Conservation (phyloP, 805 yeast genomes). For the Brettanomyces nanus region DNA sequence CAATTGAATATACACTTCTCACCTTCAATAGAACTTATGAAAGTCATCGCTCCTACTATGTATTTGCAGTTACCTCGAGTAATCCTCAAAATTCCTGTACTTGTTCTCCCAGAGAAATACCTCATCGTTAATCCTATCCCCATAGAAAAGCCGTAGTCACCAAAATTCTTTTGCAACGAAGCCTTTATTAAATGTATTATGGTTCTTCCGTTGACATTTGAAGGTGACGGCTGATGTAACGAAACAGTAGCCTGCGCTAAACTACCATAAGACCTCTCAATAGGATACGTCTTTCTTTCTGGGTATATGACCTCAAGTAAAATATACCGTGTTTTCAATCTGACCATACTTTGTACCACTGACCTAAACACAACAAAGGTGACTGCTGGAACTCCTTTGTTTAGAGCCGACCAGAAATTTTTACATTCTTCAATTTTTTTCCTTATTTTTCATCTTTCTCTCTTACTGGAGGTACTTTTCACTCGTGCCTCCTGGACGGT, state of each 20-base stretch:
- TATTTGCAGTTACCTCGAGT: conserved; percentile 54
- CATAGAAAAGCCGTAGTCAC: conserved; percentile 67
- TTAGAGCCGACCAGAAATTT: too few relatives aligned
- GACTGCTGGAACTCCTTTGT: too few relatives aligned
- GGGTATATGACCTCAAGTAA: conserved; percentile 76
- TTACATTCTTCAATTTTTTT: too few relatives aligned
- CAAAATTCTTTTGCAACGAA: conserved; percentile 56
- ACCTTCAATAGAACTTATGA: conserved; percentile 45
- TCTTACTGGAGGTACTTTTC: too few relatives aligned
- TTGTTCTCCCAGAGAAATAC: conserved; percentile 73
- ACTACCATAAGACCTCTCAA: neutral
- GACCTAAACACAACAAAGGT: too few relatives aligned
- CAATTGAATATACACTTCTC: conserved; percentile 48
- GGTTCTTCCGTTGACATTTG: conserved; percentile 37
- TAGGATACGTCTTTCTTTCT: conserved; percentile 15
- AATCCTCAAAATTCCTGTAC: conserved; percentile 79
- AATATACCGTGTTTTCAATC: conserved; percentile 78
- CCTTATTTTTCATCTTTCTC: too few relatives aligned
- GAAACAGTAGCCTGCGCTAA: conserved; percentile 28
- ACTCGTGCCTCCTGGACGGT: too few relatives aligned
- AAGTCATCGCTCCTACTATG: conserved; percentile 59
- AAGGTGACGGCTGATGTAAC: conserved; percentile 45
- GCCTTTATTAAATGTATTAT: conserved; percentile 47
- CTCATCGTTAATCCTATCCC: conserved; percentile 48
- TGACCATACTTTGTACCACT: conserved; percentile 51